Conservation (phyloP, 495 filamentous ascomycete species). For the Pyronema domesticum region DNA sequence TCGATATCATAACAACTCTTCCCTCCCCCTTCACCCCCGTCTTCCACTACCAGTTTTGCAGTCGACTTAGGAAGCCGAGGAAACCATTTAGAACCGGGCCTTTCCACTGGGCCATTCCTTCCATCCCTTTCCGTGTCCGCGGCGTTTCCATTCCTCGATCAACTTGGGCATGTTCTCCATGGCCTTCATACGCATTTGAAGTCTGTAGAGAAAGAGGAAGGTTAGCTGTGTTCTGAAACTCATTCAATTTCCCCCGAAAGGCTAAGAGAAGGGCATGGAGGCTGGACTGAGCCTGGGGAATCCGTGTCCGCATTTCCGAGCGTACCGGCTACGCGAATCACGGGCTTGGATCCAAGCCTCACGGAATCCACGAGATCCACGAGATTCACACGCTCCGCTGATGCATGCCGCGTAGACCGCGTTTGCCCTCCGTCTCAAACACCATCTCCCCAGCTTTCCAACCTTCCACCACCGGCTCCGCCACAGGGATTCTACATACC, state of each 20-base stretch:
- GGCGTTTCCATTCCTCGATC: slow-evolving; percentile 81
- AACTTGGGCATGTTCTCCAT: slow-evolving; percentile 88
- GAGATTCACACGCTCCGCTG: too few species aligned
- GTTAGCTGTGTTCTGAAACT: background rate
- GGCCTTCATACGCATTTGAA: slow-evolving; percentile 75
- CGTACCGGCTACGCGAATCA: too few species aligned
- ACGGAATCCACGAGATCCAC: too few species aligned
- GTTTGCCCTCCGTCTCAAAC: background rate
- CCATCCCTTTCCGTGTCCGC: slow-evolving; percentile 76
- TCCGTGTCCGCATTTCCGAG: background rate
- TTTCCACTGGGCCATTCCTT: slow-evolving; percentile 66
- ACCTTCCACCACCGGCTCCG: background rate
- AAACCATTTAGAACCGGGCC: slow-evolving; percentile 4
- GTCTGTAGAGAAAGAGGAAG: slow-evolving; percentile 27
- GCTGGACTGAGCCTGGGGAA: background rate
- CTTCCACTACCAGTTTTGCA: too few species aligned
- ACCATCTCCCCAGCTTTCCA: slow-evolving; percentile 5
- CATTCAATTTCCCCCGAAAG: slow-evolving; percentile 4
- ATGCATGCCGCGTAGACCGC: too few species aligned
- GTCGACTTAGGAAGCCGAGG: too few species aligned
- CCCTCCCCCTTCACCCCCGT: too few species aligned
- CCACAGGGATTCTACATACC: slow-evolving; percentile 31
- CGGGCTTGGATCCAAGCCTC: too few species aligned
- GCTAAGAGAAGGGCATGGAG: background rate
- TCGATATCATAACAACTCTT: too few species aligned